Base-by-base conservation (phyloP, 306 rosid species). In the Alnus glutinosa region DNA sequence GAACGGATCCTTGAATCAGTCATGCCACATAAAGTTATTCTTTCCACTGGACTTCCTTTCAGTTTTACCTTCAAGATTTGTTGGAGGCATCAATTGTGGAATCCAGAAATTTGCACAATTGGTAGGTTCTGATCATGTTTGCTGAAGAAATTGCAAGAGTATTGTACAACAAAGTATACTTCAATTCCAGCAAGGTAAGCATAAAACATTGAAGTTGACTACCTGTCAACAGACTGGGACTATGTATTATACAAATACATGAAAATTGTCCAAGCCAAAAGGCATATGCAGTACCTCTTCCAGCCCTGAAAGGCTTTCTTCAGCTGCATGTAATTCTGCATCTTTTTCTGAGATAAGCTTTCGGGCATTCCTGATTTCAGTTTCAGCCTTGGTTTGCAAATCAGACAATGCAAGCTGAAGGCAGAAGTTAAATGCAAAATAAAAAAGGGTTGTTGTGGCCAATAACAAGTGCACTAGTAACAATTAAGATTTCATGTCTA, bases 281-380 rank as follows among this genome's bases (percentile, higher is more conserved):
- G 19, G 82, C 67, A 82, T 73, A 81, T 64, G 80, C 16, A 8
- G 71, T 85, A 95, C 97, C 98, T 92, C 98, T 81, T 88, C 88
- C 44, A 95, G 89, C 76, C 89, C 98, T 61, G 93, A 84, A 80
- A 95, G 96, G 78, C 91, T 89, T 81, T 90, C 98, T 80, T 92
- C 98, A 80, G 94, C 95, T 75, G 76, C 83, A 9, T 76, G 80
- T 72, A 92, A 87, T 85, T 92, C 98, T 30, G 87, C 83, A 75
- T 91, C 96, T 87, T 89, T 95, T 81, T 92, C 93, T 3, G 81
- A 88, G 78, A 90, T 73, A 58, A 91, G 91, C 68, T 88, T 89
- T 85, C 82, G 90, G 51, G 92, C 94, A 77, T 88, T 89, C 87
- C 78, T 79, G 89, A 92, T 90, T 86, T 87, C 96, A 64, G 82